Conservation (phyloP, 805 yeast genomes). For the Teunomyces pallodes region DNA sequence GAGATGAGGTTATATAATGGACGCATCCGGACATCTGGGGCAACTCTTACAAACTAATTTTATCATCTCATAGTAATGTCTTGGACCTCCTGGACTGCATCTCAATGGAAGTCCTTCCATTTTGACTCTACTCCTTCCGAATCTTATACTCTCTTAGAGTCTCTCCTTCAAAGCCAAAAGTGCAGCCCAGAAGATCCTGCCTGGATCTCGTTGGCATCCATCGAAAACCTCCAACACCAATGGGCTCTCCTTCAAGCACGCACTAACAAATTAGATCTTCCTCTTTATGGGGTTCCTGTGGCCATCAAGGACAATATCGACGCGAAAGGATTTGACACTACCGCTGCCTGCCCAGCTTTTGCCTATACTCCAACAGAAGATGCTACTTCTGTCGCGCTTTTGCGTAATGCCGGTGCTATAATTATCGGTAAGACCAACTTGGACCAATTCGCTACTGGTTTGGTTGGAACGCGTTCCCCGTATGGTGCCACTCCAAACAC, state of each 20-base stretch:
- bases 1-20: neutral
- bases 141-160: conserved; percentile 50
- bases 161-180: conserved; percentile 47
- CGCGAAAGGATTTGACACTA: conserved; percentile 75
- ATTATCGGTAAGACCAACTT: conserved; percentile 90
- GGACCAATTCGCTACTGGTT: conserved; percentile 97
- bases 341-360: conserved; percentile 93
- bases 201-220: conserved; percentile 80
- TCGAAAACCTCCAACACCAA: conserved; percentile 66
- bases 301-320: conserved; percentile 96
- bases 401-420: conserved; percentile 89
- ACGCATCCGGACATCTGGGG: neutral
- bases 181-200: conserved; percentile 68
- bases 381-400: conserved; percentile 68
- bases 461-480: conserved; percentile 93
- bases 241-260: conserved; percentile 72
- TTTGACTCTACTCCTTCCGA: conserved; percentile 55
- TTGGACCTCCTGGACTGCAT: conserved; percentile 71
- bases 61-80: conserved; percentile 6
- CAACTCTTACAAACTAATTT: neutral
- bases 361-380: conserved; percentile 67
- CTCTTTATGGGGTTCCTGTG: conserved; percentile 90
- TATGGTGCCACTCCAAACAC: conserved; percentile 87
- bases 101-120: conserved; percentile 77
- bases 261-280: conserved; percentile 50